phyloP scores from a whole-genome alignment of 805 yeast genomes.

The Kluyveromyces siamensis region DNA sequence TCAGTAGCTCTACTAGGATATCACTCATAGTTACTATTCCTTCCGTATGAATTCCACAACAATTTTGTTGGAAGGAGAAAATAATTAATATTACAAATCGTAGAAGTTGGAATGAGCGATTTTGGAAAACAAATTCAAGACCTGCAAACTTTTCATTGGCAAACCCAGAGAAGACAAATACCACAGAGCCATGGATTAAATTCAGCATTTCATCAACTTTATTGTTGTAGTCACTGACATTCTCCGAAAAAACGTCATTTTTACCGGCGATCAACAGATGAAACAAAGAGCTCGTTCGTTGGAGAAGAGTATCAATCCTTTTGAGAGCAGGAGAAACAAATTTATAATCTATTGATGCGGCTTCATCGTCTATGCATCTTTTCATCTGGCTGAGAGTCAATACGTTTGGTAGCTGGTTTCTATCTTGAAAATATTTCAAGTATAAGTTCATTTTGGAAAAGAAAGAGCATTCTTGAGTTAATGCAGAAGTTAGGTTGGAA shows the following conservation, averaged over 20 bases:
- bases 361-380: conserved; percentile 12
- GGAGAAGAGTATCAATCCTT: conserved; percentile 21
- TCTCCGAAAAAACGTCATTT: conserved; percentile 18
- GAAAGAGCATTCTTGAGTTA: conserved; percentile 10
- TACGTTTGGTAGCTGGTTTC: conserved; percentile 6
- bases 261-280: conserved; percentile 11
- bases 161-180: conserved; percentile 24
- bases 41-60: neutral
- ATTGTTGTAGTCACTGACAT: conserved; percentile 12
- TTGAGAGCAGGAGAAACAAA: conserved; percentile 6
- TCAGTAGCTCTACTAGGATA: conserved; percentile 11
- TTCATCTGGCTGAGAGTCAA: conserved; percentile 16
- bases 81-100: conserved; percentile 17
- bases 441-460: conserved; percentile 1
- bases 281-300: conserved; percentile 19
- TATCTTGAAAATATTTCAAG: conserved; percentile 20
- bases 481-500: neutral
- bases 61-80: conserved; percentile 15
- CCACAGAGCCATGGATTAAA: conserved; percentile 21
- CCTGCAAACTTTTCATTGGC: conserved; percentile 25
- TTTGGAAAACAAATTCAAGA: conserved; percentile 23
- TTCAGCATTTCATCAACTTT: conserved; percentile 18
- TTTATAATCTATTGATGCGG: conserved; percentile 13
- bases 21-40: conserved; percentile 4
- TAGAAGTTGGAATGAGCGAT: conserved; percentile 19